Evolutionary conservation across 116 monocot genomes (phyloP).

Genomic region (Dioscorea cayenensis): DNA sequence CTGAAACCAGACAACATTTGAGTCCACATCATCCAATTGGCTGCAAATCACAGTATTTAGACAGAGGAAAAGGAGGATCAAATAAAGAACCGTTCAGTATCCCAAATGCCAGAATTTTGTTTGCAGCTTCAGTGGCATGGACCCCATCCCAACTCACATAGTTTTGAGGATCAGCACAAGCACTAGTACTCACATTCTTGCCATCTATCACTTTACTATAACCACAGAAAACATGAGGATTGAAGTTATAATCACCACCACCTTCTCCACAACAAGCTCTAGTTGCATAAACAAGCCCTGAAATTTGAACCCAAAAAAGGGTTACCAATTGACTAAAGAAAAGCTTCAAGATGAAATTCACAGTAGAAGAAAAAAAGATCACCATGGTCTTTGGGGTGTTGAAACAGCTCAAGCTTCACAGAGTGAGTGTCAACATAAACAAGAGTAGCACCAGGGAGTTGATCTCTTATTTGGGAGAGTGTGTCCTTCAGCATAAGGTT

Average conservation of each 20-base stretch:
- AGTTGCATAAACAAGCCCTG: slow-evolving; percentile 53
- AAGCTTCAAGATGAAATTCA: not conserved
- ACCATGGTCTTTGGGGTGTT: slow-evolving; percentile 42
- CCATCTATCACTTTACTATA: slow-evolving; percentile 54
- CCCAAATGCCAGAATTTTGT: slow-evolving; percentile 37
- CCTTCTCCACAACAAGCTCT: slow-evolving; percentile 77
- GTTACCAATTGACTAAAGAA: not conserved
- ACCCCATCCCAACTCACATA: slow-evolving; percentile 94
- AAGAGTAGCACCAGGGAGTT: slow-evolving; percentile 30
- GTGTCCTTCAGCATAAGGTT: slow-evolving; percentile 40
- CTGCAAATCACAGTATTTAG: slow-evolving; percentile 34
- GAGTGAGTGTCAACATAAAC: slow-evolving; percentile 60
- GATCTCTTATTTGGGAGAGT: slow-evolving; percentile 15
- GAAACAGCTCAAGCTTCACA: slow-evolving; percentile 58
- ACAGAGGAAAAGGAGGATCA: slow-evolving; percentile 53
- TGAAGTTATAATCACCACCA: slow-evolving; percentile 53
- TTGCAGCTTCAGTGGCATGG: slow-evolving; percentile 76
- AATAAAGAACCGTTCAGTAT: slow-evolving; percentile 50
- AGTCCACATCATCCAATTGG: slow-evolving; percentile 15
- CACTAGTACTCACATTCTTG: slow-evolving; percentile 26
- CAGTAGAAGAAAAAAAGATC: not conserved
- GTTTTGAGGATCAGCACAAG: slow-evolving; percentile 54
- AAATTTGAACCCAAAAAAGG: not conserved
- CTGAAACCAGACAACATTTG: not conserved
- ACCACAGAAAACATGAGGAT: slow-evolving; percentile 49